These are phyloP conservation scores for Smittium mucronatum DNA, from an alignment of 371 early-diverging fungal species.

Conservation along the genomic window DNA sequence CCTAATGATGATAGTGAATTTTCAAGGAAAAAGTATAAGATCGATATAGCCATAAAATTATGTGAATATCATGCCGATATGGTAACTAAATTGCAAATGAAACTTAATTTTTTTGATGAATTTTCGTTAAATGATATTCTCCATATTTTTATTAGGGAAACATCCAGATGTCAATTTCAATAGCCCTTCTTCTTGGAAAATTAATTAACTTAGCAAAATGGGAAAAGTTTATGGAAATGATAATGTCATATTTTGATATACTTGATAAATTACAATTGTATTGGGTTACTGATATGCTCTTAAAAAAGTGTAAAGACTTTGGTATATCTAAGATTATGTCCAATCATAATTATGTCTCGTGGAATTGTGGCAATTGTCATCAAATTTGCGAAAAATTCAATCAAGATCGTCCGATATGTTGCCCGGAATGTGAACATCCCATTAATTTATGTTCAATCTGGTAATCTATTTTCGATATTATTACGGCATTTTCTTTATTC, in stretches of 20 bases:
- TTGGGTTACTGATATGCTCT: slow-evolving; percentile 21
- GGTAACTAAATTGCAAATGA: no score
- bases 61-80: slow-evolving; percentile 30
- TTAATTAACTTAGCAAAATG: slow-evolving; percentile 27
- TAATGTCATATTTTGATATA: slow-evolving; percentile 22
- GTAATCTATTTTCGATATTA: background rate
- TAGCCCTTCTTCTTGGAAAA: slow-evolving; percentile 29
- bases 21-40: slow-evolving; percentile 21
- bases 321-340: background rate
- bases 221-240: slow-evolving; percentile 20
- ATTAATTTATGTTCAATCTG: slow-evolving; percentile 23
- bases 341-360: slow-evolving; percentile 1
- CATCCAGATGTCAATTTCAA: slow-evolving; percentile 31
- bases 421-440: slow-evolving; percentile 17
- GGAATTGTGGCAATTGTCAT: slow-evolving; percentile 8
- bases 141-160: slow-evolving; percentile 25
- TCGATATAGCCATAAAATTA: slow-evolving; percentile 23
- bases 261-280: slow-evolving; percentile 23
- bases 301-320: slow-evolving; percentile 12
- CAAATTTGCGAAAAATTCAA: background rate
- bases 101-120: no score
- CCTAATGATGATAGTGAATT: background rate
- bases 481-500: background rate
- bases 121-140: no score
- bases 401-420: background rate